Evolutionary conservation across 352 stramenopile species (phyloP).

Genomic region (Globisporangium splendens): DNA sequence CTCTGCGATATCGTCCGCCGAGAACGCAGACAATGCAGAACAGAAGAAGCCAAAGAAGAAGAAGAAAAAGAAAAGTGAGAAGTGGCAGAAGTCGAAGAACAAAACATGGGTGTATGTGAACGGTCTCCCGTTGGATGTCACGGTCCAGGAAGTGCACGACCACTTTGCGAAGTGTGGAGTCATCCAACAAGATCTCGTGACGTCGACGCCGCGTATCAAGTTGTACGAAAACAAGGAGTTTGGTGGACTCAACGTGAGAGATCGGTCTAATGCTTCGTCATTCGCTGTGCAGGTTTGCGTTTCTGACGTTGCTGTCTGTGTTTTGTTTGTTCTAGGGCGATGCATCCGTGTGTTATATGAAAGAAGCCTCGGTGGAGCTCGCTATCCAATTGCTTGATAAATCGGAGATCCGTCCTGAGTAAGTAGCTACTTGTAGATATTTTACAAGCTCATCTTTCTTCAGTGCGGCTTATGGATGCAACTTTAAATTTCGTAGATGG

Average conservation of each 20-base stretch:
- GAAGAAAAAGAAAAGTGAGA: slow-evolving; percentile 79
- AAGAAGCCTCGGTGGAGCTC: slow-evolving; percentile 93
- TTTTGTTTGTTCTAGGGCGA: slow-evolving; percentile 68
- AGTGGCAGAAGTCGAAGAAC: slow-evolving; percentile 79
- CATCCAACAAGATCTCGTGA: slow-evolving; percentile 92
- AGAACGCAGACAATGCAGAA: slow-evolving; percentile 8
- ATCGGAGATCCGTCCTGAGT: slow-evolving; percentile 78
- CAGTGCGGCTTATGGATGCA: too few species aligned
- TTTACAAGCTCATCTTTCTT: slow-evolving; percentile 2
- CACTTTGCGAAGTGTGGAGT: slow-evolving; percentile 95
- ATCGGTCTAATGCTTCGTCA: neutral
- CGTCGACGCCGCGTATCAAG: slow-evolving; percentile 93
- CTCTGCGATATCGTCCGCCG: neutral
- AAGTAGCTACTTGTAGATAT: slow-evolving; percentile 19
- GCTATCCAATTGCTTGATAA: slow-evolving; percentile 93
- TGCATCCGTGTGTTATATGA: slow-evolving; percentile 94
- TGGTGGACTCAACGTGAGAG: slow-evolving; percentile 84
- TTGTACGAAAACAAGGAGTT: slow-evolving; percentile 90
- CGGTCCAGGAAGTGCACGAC: slow-evolving; percentile 88
- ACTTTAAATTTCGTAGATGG: slow-evolving; percentile 36
- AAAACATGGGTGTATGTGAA: slow-evolving; percentile 97
- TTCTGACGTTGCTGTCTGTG: neutral
- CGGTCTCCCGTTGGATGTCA: slow-evolving; percentile 91
- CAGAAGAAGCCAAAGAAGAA: slow-evolving; percentile 68
- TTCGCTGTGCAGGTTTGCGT: neutral